These are phyloP conservation scores for Articulospora tetracladia DNA, from an alignment of 495 filamentous ascomycete species.

Conservation along the genomic window DNA sequence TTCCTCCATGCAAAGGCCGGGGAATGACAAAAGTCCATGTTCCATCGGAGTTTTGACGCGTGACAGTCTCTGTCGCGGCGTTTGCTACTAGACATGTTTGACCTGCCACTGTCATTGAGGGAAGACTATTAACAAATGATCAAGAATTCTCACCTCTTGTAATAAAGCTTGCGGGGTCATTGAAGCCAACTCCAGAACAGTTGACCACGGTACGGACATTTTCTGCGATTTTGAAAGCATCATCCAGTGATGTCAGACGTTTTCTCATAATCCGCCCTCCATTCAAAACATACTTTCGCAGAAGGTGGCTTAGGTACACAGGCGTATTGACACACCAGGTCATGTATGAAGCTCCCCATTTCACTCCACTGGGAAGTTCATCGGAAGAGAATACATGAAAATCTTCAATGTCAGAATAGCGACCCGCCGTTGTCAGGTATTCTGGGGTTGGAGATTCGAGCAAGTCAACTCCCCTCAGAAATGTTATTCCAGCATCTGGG, in stretches of 20 bases:
- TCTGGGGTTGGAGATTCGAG: not conserved
- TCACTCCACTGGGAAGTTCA: not conserved
- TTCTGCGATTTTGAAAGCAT: not conserved
- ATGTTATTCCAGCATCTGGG: not conserved
- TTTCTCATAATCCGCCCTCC: not conserved
- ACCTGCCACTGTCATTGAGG: not conserved
- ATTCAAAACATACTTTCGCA: not conserved
- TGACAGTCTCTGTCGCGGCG: not conserved
- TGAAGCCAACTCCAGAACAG: not conserved
- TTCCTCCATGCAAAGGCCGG: not conserved
- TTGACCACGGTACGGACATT: not conserved
- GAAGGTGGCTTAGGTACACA: not conserved
- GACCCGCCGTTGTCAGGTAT: not conserved
- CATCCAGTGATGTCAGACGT: not conserved
- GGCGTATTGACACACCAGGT: not conserved
- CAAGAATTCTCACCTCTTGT: not conserved
- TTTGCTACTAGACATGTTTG: not conserved
- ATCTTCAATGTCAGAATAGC: not conserved
- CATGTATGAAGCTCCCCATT: not conserved
- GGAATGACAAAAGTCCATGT: not conserved
- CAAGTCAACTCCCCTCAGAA: not conserved
- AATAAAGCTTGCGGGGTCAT: not conserved
- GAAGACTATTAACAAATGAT: not conserved
- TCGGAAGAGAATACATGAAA: not conserved
- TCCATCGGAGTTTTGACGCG: not conserved